Evolutionary conservation across 768 basidiomycete species (phyloP).

Genomic region (Tylopilus plumbeoviolaceoides): DNA sequence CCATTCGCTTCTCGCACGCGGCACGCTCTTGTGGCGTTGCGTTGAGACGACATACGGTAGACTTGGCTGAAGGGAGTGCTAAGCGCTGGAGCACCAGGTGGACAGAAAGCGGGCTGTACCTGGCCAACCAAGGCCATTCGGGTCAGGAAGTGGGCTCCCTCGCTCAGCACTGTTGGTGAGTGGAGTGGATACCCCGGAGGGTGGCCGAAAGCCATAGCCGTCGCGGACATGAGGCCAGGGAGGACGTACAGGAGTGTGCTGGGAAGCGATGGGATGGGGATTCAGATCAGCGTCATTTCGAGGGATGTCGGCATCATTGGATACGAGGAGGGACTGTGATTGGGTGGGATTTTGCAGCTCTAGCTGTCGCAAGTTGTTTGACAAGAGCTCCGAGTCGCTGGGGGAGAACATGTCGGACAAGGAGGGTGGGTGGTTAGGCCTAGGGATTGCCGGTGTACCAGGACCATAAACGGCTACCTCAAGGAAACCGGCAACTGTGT

Average conservation of each 20-base stretch:
- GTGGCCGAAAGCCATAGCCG: slow-evolving; percentile 76
- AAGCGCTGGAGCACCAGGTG: slow-evolving; percentile 10
- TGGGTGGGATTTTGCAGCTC: slow-evolving; percentile 29
- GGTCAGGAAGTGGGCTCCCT: slow-evolving; percentile 39
- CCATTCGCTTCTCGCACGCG: slow-evolving; percentile 71
- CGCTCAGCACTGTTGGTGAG: slow-evolving; percentile 30
- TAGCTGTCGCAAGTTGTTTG: slow-evolving; percentile 45
- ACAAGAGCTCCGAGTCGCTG: slow-evolving; percentile 33
- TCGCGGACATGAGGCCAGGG: slow-evolving; percentile 48
- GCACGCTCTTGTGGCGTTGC: slow-evolving; percentile 71
- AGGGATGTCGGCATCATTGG: slow-evolving; percentile 9
- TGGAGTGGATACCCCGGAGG: slow-evolving; percentile 67
- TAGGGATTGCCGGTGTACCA: background rate
- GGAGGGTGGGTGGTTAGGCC: background rate
- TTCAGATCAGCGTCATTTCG: background rate
- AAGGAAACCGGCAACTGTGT: slow-evolving; percentile 17
- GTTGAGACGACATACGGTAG: slow-evolving; percentile 79
- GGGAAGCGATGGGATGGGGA: background rate
- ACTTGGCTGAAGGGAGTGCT: slow-evolving; percentile 61
- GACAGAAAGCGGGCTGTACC: slow-evolving; percentile 42
- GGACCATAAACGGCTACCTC: slow-evolving; percentile 22
- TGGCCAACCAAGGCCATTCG: slow-evolving; percentile 90
- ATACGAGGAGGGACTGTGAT: background rate
- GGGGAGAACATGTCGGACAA: background rate
- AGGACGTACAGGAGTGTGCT: slow-evolving; percentile 13